Base-by-base conservation (phyloP, 2,329 filamentous ascomycete genomes). In the Aspergillus quadricinctus region DNA sequence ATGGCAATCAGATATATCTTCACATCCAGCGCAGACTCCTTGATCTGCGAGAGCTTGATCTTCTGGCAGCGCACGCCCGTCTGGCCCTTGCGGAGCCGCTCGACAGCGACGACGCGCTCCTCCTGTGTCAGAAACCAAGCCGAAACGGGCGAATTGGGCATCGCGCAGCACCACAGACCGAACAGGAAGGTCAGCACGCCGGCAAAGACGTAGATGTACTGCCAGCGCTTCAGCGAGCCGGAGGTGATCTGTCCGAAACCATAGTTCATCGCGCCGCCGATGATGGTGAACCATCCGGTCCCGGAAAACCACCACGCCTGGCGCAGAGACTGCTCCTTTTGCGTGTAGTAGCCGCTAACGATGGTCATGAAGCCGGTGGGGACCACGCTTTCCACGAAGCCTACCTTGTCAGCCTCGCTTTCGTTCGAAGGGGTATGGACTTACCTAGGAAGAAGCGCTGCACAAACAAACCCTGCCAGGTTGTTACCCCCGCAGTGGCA, bases 151-250 rank as follows among this genome's bases (percentile, higher is more conserved):
- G 84, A 87, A 60, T 84, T 84, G 0, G 88, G 88, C 52, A 89
- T 75, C 8, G 78, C 76, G 63, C 88, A 88, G 71, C 87, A 90
- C 65, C 80, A 79, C 0, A 86, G 54, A 0, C 86, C 87, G 62
- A 88, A 88, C 0, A 87, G 49, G 40, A 88, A 82, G 0, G 87
- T 89, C 50, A 89, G 64, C 0, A 76, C 77, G 0, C 86, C 86
- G 0, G 85, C 85, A 19, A 89, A 74, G 14, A 89, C 75, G 67
- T 88, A 89, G 57, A 89, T 86, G 63, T 88, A 88, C 73, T 89
- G 86, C 87, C 87, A 91, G 3, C 80, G 75, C 45, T 77, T 80
- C 45, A 88, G 71, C 0, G 72, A 67, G 0, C 83, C 83, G 1
- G 78, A 75, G 0, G 67, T 72, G 50, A 89, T 83, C 68, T 88